Evolutionary conservation across 345 rosid species (phyloP).

Genomic region (Triadica sebifera): DNA sequence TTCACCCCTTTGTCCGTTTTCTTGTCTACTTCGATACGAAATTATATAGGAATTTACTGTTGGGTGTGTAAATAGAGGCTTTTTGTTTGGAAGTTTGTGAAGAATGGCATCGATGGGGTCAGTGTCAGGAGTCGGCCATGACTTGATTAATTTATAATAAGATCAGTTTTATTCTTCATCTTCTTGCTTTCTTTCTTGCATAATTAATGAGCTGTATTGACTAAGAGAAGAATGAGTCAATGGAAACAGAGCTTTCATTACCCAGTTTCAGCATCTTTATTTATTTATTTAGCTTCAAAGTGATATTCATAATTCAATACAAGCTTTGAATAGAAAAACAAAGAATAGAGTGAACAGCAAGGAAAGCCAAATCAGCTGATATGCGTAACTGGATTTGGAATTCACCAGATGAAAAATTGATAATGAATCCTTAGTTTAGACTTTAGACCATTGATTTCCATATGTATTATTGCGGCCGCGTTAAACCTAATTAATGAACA

Average conservation of each 20-base stretch:
- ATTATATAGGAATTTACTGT: background rate
- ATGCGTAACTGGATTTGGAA: too few relatives aligned
- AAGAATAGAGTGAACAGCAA: background rate
- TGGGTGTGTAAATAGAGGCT: conserved; percentile 11
- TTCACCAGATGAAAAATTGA: too few relatives aligned
- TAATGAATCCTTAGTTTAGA: too few relatives aligned
- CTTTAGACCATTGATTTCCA: too few relatives aligned
- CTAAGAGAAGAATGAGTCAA: conserved; percentile 7
- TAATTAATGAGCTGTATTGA: background rate
- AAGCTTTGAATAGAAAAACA: too few relatives aligned
- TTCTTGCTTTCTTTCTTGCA: background rate
- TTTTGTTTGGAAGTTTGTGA: conserved; percentile 24
- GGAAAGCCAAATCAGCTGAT: too few relatives aligned
- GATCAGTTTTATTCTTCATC: background rate
- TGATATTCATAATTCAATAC: too few relatives aligned
- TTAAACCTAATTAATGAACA: too few relatives aligned
- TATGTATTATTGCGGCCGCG: too few relatives aligned
- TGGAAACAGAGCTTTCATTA: background rate
- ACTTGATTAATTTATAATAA: background rate
- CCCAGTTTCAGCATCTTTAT: background rate
- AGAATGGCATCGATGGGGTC: conserved; percentile 24
- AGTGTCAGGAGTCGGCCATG: conserved; percentile 22
- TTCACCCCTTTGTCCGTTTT: conserved; percentile 13
- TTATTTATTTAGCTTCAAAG: background rate
- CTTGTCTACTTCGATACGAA: background rate